Conservation (phyloP, 2,329 filamentous ascomycete species). For the Xylaria sp. region DNA sequence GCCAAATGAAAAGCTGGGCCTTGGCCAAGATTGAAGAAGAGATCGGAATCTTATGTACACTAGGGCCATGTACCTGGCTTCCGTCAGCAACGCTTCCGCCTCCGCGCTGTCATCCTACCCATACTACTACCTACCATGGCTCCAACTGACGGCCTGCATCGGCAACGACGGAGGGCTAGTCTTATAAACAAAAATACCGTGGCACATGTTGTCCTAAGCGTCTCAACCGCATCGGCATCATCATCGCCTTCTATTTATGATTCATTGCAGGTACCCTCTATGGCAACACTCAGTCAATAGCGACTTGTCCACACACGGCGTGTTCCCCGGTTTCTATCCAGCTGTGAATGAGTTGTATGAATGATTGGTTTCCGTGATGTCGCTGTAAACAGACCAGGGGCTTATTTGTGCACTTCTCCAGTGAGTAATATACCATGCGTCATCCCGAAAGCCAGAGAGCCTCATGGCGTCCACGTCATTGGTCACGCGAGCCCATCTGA, state of each 20-base stretch:
- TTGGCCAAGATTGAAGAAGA: neutral
- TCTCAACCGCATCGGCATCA: neutral
- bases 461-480: constrained; percentile 25
- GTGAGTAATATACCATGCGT: neutral
- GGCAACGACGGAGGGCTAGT: constrained; percentile 2
- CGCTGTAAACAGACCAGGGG: neutral
- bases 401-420: neutral
- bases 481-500: constrained; percentile 20
- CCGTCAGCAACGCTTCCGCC: neutral
- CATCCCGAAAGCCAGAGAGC: neutral
- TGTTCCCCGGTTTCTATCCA: neutral
- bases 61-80: neutral
- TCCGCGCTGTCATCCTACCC: neutral
- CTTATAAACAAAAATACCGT: neutral
- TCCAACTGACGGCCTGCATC: constrained; percentile 1
- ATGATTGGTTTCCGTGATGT: constrained; percentile 6
- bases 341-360: constrained; percentile 11
- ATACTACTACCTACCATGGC: neutral
- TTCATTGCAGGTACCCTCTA: neutral
- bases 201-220: neutral
- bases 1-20: constrained; percentile 10
- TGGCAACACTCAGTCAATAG: neutral
- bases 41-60: neutral
- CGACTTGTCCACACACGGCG: neutral
- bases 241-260: neutral